Percentiles rank a stretch among this genome's conserved stretches.
Evolutionary conservation across 1,284 basidiomycete species (phyloP).

Genomic region (Afroboletus lepidellus): DNA sequence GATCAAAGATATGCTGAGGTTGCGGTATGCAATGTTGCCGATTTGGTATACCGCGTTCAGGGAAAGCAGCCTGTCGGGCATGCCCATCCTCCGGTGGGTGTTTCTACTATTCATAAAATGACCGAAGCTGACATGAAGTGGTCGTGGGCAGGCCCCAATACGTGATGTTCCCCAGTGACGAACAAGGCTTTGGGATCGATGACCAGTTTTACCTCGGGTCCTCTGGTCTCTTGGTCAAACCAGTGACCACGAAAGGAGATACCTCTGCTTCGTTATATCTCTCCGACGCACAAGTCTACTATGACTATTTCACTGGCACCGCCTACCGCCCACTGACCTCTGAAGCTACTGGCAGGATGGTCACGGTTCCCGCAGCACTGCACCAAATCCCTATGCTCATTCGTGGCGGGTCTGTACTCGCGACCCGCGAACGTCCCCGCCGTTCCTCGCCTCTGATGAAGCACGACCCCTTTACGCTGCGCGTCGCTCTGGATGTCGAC

Average conservation of each 20-base stretch:
- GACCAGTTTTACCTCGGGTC: slow-evolving; percentile 94
- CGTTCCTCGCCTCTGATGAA: slow-evolving; percentile 88
- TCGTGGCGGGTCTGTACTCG: slow-evolving; percentile 89
- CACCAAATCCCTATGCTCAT: slow-evolving; percentile 83
- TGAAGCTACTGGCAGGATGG: slow-evolving; percentile 35
- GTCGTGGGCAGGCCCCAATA: slow-evolving; percentile 79
- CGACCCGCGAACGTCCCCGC: slow-evolving; percentile 84
- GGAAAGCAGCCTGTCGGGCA: slow-evolving; percentile 76
- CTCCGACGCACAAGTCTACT: slow-evolving; percentile 91
- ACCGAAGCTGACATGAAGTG: background rate
- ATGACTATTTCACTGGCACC: slow-evolving; percentile 81
- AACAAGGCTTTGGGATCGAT: slow-evolving; percentile 82
- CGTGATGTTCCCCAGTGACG: slow-evolving; percentile 87
- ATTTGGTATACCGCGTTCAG: slow-evolving; percentile 98
- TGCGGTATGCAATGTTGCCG: slow-evolving; percentile 88
- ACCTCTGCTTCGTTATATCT: slow-evolving; percentile 81
- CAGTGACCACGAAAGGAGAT: slow-evolving; percentile 77
- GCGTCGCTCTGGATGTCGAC: slow-evolving; percentile 73
- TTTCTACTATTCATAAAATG: background rate
- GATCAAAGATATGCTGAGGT: slow-evolving; percentile 74
- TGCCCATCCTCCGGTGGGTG: slow-evolving; percentile 74
- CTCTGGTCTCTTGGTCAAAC: slow-evolving; percentile 90
- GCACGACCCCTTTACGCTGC: slow-evolving; percentile 91
- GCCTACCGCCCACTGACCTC: slow-evolving; percentile 18
- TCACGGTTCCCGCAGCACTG: slow-evolving; percentile 74